Evolutionary conservation across 305 asterid species (phyloP).

Genomic region (Ajuga reptans): DNA sequence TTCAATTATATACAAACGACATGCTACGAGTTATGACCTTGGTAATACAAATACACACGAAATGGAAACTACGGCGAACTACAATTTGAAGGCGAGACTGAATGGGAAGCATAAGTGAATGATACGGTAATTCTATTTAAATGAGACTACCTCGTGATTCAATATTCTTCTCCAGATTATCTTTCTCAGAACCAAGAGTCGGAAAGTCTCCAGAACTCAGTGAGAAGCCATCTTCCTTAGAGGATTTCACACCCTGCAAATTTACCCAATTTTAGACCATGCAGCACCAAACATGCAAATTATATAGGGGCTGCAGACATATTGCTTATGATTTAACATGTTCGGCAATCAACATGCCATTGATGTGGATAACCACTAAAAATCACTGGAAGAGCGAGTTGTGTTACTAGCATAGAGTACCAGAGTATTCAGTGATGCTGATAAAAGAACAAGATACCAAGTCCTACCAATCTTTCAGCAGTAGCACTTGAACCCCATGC

Average conservation of each 20-base stretch:
- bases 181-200: conserved; percentile 74
- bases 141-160: conserved; percentile 59
- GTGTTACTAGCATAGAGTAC: background rate
- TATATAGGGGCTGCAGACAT: background rate
- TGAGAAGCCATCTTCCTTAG: conserved; percentile 76
- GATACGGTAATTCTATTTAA: background rate
- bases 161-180: conserved; percentile 37
- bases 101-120: conserved; percentile 6
- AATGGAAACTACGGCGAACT: background rate
- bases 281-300: conserved; percentile 3
- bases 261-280: conserved; percentile 19
- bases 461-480: conserved; percentile 69
- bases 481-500: conserved; percentile 55
- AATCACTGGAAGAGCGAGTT: background rate
- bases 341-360: conserved; percentile 1
- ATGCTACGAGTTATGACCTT: background rate
- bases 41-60: conserved; percentile 9
- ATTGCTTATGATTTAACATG: background rate
- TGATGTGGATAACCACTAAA: conserved; percentile 11
- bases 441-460: conserved; percentile 8
- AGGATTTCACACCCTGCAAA: conserved; percentile 61
- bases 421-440: background rate
- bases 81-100: conserved; percentile 13
- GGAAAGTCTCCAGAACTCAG: conserved; percentile 93
- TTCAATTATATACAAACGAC: background rate